Conservation (phyloP, 2,329 filamentous ascomycete genomes). For the Arachnomyces sp. region DNA sequence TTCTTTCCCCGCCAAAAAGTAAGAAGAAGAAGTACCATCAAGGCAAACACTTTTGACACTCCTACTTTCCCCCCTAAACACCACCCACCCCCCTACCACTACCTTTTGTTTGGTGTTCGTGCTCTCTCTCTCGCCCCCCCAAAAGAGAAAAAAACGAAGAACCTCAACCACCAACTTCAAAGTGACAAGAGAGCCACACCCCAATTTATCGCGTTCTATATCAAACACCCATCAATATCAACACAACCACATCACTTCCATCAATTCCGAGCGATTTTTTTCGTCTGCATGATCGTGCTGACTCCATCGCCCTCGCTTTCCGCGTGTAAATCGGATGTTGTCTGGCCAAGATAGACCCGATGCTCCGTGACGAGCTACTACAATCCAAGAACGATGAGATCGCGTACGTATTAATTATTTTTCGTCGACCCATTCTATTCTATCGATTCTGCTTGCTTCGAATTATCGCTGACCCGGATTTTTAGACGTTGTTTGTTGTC, state of each 20-base stretch:
- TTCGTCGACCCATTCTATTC: constrained; percentile 19
- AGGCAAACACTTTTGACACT: no score
- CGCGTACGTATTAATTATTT: constrained; percentile 37
- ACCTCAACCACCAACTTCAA: no score
- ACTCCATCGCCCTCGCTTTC: constrained; percentile 31
- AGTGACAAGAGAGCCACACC: no score
- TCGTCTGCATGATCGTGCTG: constrained; percentile 35
- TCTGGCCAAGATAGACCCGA: constrained; percentile 40
- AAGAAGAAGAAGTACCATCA: no score
- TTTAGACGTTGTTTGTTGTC: constrained; percentile 56
- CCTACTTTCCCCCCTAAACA: no score
- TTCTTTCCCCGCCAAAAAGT: background rate
- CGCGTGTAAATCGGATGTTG: constrained; percentile 43
- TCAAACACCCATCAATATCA: constrained; percentile 28
- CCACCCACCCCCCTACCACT: constrained; percentile 1
- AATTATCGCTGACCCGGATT: constrained; percentile 30
- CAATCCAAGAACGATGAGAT: constrained; percentile 44
- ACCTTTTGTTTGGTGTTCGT: constrained; percentile 12
- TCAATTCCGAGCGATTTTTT: constrained; percentile 38
- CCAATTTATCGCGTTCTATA: constrained; percentile 22
- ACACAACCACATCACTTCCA: constrained; percentile 34
- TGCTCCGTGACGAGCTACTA: constrained; percentile 43
- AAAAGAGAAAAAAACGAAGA: no score
- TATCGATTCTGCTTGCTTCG: constrained; percentile 12
- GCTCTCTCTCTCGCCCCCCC: constrained; percentile 16